Conservation (phyloP, 2,329 filamentous ascomycete species). For the Thermochaetoides dissita region DNA sequence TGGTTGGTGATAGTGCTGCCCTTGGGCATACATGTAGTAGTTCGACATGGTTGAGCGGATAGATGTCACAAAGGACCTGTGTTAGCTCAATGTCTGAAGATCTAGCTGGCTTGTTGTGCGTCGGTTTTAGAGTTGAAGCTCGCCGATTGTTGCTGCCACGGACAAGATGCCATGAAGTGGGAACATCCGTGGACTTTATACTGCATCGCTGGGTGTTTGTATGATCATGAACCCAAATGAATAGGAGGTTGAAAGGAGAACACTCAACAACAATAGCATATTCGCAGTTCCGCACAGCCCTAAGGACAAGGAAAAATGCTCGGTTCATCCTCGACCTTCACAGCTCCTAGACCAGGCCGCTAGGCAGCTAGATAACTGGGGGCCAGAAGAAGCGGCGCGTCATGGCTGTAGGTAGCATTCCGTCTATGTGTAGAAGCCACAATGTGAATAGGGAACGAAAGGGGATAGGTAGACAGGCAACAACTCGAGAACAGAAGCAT, state of each 20-base stretch:
- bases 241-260: neutral
- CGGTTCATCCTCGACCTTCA: no score
- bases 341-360: no score
- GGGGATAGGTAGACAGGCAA: neutral
- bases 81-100: neutral
- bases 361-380: conserved; percentile 7
- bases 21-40: conserved; percentile 8
- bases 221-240: neutral
- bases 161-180: neutral
- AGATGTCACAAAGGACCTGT: neutral
- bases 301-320: no score
- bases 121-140: no score
- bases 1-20: neutral
- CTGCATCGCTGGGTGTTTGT: neutral
- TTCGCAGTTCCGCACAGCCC: no score
- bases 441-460: neutral
- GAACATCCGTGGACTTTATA: conserved; percentile 6
- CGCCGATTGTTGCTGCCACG: no score
- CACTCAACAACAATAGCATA: no score
- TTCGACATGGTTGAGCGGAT: conserved; percentile 4
- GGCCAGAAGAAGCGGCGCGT: neutral
- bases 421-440: neutral
- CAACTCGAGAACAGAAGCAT: conserved; percentile 1
- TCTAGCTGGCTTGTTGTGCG: neutral
- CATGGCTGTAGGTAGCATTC: conserved; percentile 1